Evolutionary conservation across 2,329 filamentous ascomycete genomes (phyloP).

Genomic region (Thermochaetoides dissita): DNA sequence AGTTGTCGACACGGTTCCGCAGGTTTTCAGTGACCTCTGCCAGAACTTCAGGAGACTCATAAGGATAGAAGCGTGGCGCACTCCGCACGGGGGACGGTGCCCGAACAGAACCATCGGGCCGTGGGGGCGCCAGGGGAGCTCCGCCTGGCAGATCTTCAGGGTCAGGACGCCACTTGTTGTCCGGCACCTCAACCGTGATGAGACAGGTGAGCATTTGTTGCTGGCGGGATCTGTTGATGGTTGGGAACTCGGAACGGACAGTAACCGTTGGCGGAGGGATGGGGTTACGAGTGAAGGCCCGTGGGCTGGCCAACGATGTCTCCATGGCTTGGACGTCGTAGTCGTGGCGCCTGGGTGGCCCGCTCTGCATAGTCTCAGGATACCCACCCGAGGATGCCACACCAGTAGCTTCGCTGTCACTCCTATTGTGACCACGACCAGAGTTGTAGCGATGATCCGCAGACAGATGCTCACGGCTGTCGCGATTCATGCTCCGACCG

Average conservation of each 20-base stretch:
- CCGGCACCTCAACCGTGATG: slow-evolving; percentile 83
- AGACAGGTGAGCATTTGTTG: slow-evolving; percentile 92
- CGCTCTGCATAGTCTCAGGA: slow-evolving; percentile 58
- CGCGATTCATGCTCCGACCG: slow-evolving; percentile 18
- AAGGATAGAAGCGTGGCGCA: slow-evolving; percentile 49
- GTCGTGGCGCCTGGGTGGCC: slow-evolving; percentile 60
- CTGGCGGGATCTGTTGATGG: slow-evolving; percentile 77
- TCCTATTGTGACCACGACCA: slow-evolving; percentile 46
- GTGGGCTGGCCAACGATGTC: slow-evolving; percentile 62
- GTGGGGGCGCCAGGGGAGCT: slow-evolving; percentile 26
- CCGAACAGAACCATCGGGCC: slow-evolving; percentile 37
- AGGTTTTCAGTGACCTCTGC: slow-evolving; percentile 79
- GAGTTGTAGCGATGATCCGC: slow-evolving; percentile 26
- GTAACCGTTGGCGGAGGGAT: slow-evolving; percentile 88
- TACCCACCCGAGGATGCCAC: slow-evolving; percentile 67
- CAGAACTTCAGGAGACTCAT: slow-evolving; percentile 62
- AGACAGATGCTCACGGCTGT: slow-evolving; percentile 33
- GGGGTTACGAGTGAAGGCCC: slow-evolving; percentile 60
- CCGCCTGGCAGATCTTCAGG: slow-evolving; percentile 59
- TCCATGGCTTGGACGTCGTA: slow-evolving; percentile 97
- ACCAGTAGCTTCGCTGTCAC: slow-evolving; percentile 65
- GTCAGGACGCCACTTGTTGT: slow-evolving; percentile 79
- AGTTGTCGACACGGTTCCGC: slow-evolving; percentile 83
- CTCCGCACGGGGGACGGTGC: slow-evolving; percentile 45
- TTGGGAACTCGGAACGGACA: slow-evolving; percentile 92